phyloP scores from a whole-genome alignment of 1,139 yeast species.

The Sugiyamaella neomexicana region DNA sequence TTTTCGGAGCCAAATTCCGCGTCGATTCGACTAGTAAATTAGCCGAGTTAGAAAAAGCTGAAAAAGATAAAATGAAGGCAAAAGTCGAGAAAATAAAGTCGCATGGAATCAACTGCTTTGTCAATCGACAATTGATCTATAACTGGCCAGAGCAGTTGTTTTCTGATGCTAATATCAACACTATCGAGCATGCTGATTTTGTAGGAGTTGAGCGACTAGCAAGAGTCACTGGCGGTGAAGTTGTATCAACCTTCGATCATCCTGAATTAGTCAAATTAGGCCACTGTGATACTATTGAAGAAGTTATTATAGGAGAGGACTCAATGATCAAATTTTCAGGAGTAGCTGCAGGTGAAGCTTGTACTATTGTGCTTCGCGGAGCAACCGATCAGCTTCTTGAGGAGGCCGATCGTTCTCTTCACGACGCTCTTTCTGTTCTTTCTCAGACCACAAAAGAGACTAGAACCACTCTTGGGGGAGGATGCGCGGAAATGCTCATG shows the following conservation, averaged over 20 bases:
- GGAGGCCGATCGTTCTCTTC: constrained; percentile 96
- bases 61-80: constrained; percentile 85
- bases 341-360: constrained; percentile 93
- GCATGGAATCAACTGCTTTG: constrained; percentile 82
- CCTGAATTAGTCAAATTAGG: constrained; percentile 88
- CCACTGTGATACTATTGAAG: constrained; percentile 86
- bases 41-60: constrained; percentile 95
- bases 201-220: constrained; percentile 98
- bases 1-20: constrained; percentile 96
- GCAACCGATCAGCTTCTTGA: constrained; percentile 95
- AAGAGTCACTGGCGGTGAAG: constrained; percentile 96
- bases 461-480: constrained; percentile 96
- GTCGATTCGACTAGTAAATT: constrained; percentile 93
- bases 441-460: constrained; percentile 95
- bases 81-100: constrained; percentile 87
- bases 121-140: constrained; percentile 92
- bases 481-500: constrained; percentile 98
- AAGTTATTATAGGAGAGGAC: constrained; percentile 88
- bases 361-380: constrained; percentile 94
- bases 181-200: constrained; percentile 97
- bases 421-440: constrained; percentile 92
- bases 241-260: constrained; percentile 91
- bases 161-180: constrained; percentile 81
- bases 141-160: constrained; percentile 97
- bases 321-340: constrained; percentile 86